A percentile compares a stretch with the other conserved stretches of the same genome.
These are phyloP conservation scores for Paxillus involutus DNA, from an alignment of 768 basidiomycete species.

Conservation along the genomic window DNA sequence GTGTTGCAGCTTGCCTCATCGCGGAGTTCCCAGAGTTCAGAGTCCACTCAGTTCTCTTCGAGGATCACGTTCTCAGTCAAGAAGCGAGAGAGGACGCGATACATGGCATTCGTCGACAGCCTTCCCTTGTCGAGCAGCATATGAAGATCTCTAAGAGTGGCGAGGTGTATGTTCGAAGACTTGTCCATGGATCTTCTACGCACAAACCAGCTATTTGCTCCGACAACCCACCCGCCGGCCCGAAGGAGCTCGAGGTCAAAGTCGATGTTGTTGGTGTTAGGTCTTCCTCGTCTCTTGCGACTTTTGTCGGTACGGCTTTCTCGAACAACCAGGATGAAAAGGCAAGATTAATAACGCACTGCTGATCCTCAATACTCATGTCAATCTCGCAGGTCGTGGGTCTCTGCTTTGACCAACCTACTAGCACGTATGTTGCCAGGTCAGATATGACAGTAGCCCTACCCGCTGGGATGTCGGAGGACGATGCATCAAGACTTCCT, in stretches of 20 bases:
- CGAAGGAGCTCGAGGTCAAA: background rate
- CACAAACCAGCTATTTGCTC: background rate
- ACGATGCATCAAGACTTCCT: conserved; percentile 4
- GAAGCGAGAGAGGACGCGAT: conserved; percentile 6
- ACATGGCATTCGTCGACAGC: conserved; percentile 4
- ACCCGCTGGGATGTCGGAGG: background rate
- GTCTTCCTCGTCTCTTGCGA: background rate
- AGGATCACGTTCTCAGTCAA: conserved; percentile 7
- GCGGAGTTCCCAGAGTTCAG: conserved; percentile 11
- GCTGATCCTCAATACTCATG: no score
- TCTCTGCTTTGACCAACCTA: background rate
- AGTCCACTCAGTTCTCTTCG: conserved; percentile 12
- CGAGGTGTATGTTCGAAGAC: conserved; percentile 13
- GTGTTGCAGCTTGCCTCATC: conserved; percentile 9
- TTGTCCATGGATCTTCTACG: conserved; percentile 7
- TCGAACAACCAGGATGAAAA: no score
- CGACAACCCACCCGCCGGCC: no score
- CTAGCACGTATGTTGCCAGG: background rate
- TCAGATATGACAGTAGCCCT: background rate
- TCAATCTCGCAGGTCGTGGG: background rate
- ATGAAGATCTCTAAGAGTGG: conserved; percentile 12
- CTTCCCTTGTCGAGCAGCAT: conserved; percentile 8
- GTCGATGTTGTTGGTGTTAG: background rate
- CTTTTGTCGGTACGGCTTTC: background rate
- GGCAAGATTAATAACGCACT: no score